Base-by-base conservation (phyloP, 352 stramenopile species). In the Thraustochytrium sp. region DNA sequence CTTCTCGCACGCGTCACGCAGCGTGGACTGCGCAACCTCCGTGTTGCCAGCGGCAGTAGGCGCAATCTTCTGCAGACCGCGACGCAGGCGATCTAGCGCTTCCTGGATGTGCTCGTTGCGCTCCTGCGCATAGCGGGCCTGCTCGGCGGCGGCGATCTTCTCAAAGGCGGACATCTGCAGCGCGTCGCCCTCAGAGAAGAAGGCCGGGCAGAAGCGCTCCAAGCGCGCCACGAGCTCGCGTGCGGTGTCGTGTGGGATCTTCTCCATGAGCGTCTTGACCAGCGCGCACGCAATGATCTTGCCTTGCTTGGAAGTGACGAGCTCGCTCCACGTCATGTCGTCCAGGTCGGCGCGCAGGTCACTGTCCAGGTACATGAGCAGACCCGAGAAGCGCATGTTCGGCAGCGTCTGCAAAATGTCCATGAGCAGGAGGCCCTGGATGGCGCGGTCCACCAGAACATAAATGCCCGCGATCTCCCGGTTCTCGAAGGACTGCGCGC, bases 141-240 rank as follows among this genome's bases (percentile, higher is more conserved):
- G 44, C 53, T 80, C 68, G 18, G 68, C 68, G 21, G 46, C 53
- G 37, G 37, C 48, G n/a, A 80, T 46, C 48, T 80, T 53, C 68
- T 80, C 68, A 80, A 80, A 65, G 34, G 68, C 68, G n/a, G 68
- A 80, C n/a, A 80, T 64, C 37, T 65, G 53, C 1, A 80, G 51
- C 18, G 68, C 68, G 31, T 80, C 68, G 37, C 68, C 68, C 38
- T 80, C 48, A 23, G 68, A 80, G 5, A 80, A 80, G 53, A 80
- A 80, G 13, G 48, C 53, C 18, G 48, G 31, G 40, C 68, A 80
- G 37, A 46, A 51, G 48, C 31, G 26, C 34, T 61, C 34, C 31
- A 80, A 44, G 37, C 53, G 48, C 34, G 26, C 53, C 23, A 80
- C 53, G 26, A 80, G 53, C 31, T 80, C 68, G 18, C 68, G 68